Percentiles rank a stretch among this genome's conserved stretches.
Conservation (phyloP, 129 eudicot species). For the Cynara cardunculus region DNA sequence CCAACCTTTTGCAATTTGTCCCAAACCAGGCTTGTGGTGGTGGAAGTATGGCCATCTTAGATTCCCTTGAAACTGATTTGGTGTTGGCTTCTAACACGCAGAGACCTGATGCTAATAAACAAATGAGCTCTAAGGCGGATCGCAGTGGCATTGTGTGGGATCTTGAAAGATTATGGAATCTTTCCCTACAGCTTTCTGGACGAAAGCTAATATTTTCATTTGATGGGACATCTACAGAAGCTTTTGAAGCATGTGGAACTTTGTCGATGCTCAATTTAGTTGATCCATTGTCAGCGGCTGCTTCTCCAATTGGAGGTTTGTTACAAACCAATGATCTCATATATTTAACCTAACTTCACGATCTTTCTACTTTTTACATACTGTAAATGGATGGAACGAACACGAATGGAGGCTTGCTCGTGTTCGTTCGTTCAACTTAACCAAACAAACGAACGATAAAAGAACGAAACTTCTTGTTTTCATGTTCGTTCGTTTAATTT, state of each 20-base stretch:
- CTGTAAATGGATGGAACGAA: no score
- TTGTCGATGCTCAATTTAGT: slow-evolving; percentile 89
- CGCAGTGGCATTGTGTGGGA: slow-evolving; percentile 94
- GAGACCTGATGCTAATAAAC: slow-evolving; percentile 64
- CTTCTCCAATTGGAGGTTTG: slow-evolving; percentile 96
- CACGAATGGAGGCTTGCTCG: no score
- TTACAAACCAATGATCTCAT: not conserved
- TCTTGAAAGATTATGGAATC: slow-evolving; percentile 74
- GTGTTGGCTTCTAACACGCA: slow-evolving; percentile 53
- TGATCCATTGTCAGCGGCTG: slow-evolving; percentile 95
- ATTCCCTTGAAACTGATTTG: slow-evolving; percentile 78
- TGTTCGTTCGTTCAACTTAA: no score
- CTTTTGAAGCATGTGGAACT: slow-evolving; percentile 67
- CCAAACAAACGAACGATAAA: no score
- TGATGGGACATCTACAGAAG: slow-evolving; percentile 92
- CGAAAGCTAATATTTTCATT: slow-evolving; percentile 88
- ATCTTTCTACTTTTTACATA: slow-evolving; percentile 9
- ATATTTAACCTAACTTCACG: slow-evolving; percentile 6
- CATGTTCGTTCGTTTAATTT: no score
- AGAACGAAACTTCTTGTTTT: no score
- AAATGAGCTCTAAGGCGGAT: slow-evolving; percentile 56
- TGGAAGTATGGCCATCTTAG: slow-evolving; percentile 89
- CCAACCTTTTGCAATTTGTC: slow-evolving; percentile 76
- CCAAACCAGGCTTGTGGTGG: slow-evolving; percentile 99
- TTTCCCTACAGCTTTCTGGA: slow-evolving; percentile 87